Evolutionary conservation across 1,284 basidiomycete species (phyloP).

Genomic region (Boletus smithii): DNA sequence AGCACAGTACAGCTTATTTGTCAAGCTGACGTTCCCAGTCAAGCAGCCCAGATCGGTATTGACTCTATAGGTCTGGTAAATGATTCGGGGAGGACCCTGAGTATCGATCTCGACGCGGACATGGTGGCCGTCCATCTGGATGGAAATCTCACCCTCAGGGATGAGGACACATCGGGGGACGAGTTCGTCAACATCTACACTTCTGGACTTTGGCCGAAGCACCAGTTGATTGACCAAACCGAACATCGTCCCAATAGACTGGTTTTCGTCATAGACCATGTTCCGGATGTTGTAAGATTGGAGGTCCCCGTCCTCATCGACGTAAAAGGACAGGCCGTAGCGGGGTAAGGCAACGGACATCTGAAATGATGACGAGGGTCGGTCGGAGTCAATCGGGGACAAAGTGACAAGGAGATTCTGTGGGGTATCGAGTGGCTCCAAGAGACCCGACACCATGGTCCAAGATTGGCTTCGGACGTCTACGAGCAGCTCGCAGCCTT

Average conservation of each 20-base stretch:
- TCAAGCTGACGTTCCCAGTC: constrained; percentile 32
- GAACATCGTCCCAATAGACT: constrained; percentile 27
- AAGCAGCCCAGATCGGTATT: constrained; percentile 41
- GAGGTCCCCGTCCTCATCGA: constrained; percentile 29
- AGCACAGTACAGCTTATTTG: constrained; percentile 38
- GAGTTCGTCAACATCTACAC: not conserved
- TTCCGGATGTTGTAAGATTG: constrained; percentile 25
- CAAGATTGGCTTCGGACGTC: constrained; percentile 37
- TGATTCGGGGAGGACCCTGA: constrained; percentile 3
- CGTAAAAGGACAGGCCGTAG: constrained; percentile 37
- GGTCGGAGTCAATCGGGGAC: constrained; percentile 3
- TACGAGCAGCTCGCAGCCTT: constrained; percentile 21
- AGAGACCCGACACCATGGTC: constrained; percentile 28
- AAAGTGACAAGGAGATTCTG: constrained; percentile 30
- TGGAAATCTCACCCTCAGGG: constrained; percentile 35
- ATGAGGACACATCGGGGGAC: constrained; percentile 37
- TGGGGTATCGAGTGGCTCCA: constrained; percentile 34
- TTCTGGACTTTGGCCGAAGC: constrained; percentile 28
- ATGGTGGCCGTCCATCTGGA: constrained; percentile 28
- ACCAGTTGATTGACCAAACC: constrained; percentile 40
- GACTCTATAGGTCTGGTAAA: constrained; percentile 40
- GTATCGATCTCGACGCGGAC: constrained; percentile 24
- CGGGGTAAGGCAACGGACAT: constrained; percentile 41
- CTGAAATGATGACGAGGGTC: constrained; percentile 3
- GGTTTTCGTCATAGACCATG: constrained; percentile 29